Evolutionary conservation across 371 early-diverging fungal species (phyloP), one percentile per base, ranked within the genome.

Genomic region (Phascolomyces articulosus): DNA sequence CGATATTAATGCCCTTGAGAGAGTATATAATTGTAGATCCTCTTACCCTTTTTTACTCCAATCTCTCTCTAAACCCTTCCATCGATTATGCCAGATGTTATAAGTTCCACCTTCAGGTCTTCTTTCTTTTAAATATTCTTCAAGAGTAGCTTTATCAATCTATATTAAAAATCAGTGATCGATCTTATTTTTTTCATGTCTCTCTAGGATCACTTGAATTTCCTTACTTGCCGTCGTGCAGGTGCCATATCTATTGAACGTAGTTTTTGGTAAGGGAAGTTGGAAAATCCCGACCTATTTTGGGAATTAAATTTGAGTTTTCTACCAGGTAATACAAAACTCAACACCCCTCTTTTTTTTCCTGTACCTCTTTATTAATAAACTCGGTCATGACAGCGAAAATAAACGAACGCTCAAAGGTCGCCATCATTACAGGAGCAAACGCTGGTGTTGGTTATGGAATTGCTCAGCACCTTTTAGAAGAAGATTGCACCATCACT

Each of bases 41-140:
- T 4, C n/a, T 47, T 69, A 75, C 76, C 75, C 74, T 71, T 73
- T 76, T 55, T 78, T 79, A 38, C 70, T 74, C 59, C 77, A 80
- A 55, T 77, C 78, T 61, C 77, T 63, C 55, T 80, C 76, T 6
- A 84, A 74, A 2, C 89, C 90, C 49, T 77, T 74, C 74, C 86
- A 90, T 56, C 79, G 82, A 73, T 88, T 86, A 73, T 92, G 92
- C 88, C 92, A 94, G 53, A 94, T 91, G 69, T 94, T 94, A 68
- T 89, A 93, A 16, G 83, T 80, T 58, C 83, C 79, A 28, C 85
- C 85, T 69, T 78, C 83, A 38, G 78, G 77, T 69, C 71, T 68
- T 53, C 70, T 71, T 38, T 77, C 79, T 48, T 67, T 67, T 41
- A 77, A 51, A 54, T 75, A 76, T 40, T 78, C 80, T 59, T 79